These are phyloP conservation scores for Suillus subalutaceus DNA, from an alignment of 768 basidiomycete genomes.

Conservation along the genomic window DNA sequence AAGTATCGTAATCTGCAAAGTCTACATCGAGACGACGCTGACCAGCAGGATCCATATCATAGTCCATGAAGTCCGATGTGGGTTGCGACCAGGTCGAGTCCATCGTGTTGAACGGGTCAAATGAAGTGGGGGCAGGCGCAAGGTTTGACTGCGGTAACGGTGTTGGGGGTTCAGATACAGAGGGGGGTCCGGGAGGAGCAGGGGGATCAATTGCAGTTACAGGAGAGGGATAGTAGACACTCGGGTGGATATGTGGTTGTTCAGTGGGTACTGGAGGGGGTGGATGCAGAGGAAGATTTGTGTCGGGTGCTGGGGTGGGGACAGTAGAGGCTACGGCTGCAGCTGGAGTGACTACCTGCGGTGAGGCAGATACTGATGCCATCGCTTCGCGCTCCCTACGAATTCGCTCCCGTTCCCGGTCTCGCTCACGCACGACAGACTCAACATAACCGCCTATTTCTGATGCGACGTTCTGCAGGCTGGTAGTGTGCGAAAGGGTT, in stretches of 20 bases:
- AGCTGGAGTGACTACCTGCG: constrained; percentile 19
- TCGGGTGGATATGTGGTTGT: constrained; percentile 17
- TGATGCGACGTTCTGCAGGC: constrained; percentile 54
- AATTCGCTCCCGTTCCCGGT: constrained; percentile 74
- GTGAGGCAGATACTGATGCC: constrained; percentile 32
- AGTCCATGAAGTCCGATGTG: constrained; percentile 38
- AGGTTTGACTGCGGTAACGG: constrained; percentile 15
- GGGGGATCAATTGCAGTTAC: constrained; percentile 28
- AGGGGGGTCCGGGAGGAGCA: constrained; percentile 12
- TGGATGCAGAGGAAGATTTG: constrained; percentile 17
- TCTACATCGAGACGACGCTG: constrained; percentile 40
- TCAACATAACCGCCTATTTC: constrained; percentile 77
- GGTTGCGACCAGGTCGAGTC: constrained; percentile 44
- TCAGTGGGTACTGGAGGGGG: constrained; percentile 22
- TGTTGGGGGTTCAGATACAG: constrained; percentile 22
- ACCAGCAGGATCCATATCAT: constrained; percentile 37
- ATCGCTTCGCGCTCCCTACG: constrained; percentile 63
- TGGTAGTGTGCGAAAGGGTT: constrained; percentile 52
- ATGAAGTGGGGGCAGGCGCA: constrained; percentile 27
- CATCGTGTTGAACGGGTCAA: constrained; percentile 48
- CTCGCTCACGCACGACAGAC: constrained; percentile 72
- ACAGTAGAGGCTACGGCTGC: constrained; percentile 15
- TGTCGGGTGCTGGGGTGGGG: constrained; percentile 13
- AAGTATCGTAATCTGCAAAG: constrained; percentile 52
- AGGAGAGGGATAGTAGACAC: constrained; percentile 62